A percentile compares a stretch with the other conserved stretches of the same genome.
These are phyloP conservation scores for Trametopsis cervina DNA, from an alignment of 768 basidiomycete genomes.

Conservation along the genomic window DNA sequence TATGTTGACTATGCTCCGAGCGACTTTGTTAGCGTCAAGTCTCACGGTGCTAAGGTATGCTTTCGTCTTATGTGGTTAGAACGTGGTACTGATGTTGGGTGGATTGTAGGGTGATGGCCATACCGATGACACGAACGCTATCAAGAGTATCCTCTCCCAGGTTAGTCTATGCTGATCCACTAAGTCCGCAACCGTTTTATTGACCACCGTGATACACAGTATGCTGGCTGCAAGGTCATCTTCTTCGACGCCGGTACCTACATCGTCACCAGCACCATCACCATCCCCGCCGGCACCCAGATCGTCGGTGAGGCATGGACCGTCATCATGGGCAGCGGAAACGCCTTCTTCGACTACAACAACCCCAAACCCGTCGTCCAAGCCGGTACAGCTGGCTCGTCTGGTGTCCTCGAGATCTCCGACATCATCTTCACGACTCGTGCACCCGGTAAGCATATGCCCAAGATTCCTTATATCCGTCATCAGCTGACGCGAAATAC, in stretches of 20 bases:
- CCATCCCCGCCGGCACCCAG: slow-evolving; percentile 39
- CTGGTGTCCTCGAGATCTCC: slow-evolving; percentile 36
- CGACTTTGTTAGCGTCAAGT: slow-evolving; percentile 67
- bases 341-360: slow-evolving; percentile 31
- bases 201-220: slow-evolving; percentile 32
- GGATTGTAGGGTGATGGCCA: slow-evolving; percentile 49
- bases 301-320: slow-evolving; percentile 46
- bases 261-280: slow-evolving; percentile 38
- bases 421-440: slow-evolving; percentile 39
- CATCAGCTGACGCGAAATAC: neutral
- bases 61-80: neutral
- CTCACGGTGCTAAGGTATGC: slow-evolving; percentile 46
- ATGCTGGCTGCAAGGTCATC: slow-evolving; percentile 68
- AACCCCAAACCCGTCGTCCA: slow-evolving; percentile 36
- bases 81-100: neutral
- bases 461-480: neutral
- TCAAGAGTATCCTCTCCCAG: slow-evolving; percentile 51
- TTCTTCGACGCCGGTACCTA: slow-evolving; percentile 69
- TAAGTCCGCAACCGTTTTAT: neutral
- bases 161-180: slow-evolving; percentile 30
- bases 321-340: slow-evolving; percentile 38
- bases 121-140: slow-evolving; percentile 68
- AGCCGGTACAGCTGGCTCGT: slow-evolving; percentile 32
- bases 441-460: slow-evolving; percentile 26
- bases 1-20: slow-evolving; percentile 53